phyloP scores from a whole-genome alignment of 805 yeast species.

The Metschnikowia matae region DNA sequence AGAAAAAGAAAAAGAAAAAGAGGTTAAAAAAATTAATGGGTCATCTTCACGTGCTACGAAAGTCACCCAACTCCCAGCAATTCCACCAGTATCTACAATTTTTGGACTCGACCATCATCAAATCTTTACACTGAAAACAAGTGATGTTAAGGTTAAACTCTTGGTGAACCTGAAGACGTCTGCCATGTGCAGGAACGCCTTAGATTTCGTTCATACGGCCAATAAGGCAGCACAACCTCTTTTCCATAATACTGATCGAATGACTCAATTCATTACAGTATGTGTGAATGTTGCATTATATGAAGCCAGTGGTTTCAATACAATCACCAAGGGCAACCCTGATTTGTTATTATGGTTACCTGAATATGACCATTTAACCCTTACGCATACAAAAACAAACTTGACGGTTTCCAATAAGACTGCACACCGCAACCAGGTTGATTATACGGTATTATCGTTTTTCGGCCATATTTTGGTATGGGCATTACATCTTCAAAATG shows the following conservation, averaged over 20 bases:
- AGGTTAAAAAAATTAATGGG: background rate
- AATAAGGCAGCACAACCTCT: slow-evolving; percentile 17
- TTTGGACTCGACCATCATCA: slow-evolving; percentile 36
- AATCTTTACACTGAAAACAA: slow-evolving; percentile 26
- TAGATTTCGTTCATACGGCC: slow-evolving; percentile 23
- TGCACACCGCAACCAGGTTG: slow-evolving; percentile 34
- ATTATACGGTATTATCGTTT: slow-evolving; percentile 35
- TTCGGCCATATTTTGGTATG: slow-evolving; percentile 38
- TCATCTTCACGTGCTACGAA: slow-evolving; percentile 14
- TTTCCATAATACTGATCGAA: slow-evolving; percentile 20
- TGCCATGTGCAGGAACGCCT: slow-evolving; percentile 26
- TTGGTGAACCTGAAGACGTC: slow-evolving; percentile 30
- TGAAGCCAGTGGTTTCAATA: slow-evolving; percentile 34
- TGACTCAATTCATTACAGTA: slow-evolving; percentile 24
- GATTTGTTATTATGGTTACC: slow-evolving; percentile 28
- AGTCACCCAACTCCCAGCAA: slow-evolving; percentile 22
- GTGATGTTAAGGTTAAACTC: slow-evolving; percentile 38
- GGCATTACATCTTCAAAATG: slow-evolving; percentile 27
- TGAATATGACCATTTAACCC: slow-evolving; percentile 27
- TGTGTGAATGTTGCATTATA: slow-evolving; percentile 34
- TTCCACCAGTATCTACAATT: slow-evolving; percentile 33
- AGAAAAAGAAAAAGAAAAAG: background rate
- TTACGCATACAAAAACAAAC: slow-evolving; percentile 30
- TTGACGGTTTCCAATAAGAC: slow-evolving; percentile 32
- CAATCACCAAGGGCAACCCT: slow-evolving; percentile 22